Base-by-base conservation (phyloP, 352 stramenopile genomes). In the Thalassiosira oceanica region DNA sequence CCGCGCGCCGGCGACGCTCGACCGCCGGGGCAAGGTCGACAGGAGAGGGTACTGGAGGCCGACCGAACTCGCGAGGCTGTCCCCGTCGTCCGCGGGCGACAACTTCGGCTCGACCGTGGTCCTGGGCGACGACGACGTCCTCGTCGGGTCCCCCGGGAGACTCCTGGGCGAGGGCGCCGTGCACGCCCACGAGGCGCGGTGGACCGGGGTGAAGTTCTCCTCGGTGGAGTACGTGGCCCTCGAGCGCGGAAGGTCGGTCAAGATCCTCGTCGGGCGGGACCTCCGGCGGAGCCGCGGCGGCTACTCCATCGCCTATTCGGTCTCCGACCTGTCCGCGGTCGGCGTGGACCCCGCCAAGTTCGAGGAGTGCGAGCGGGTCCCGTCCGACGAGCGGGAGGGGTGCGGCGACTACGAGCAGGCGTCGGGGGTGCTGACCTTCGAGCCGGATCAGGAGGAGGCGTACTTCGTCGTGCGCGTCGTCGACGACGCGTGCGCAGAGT, bases 401-500 rank as follows among this genome's bases (percentile, higher is more conserved):
- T 94, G 88, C 62, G 88, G 88, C 23, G 87, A 94, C 61, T 94
- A 93, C 45, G 75, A 88, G 45, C 83, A 90, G 52, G 78, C 76
- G 21, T 49, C 85, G 3, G 94, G 94, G 1, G 86, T 95, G 44
- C 45, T 97, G 4, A 96, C 91, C 6, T 97, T 98, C 46, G 83
- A 87, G 11, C 77, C 81, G 0, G 93, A 93, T 0, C 91, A 96
- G 45, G 91, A 79, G 3, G 88, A 89, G 43, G 92, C 92, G 23
- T 85, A 94, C 43, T 90, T 98, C 57, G 87, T 86, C 8, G 83
- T 98, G 21, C 80, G 86, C n/a, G 92, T 98, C 29, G 92, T 98
- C 46, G 93, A 98, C 61, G 94, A 98, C 75, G 80, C 83, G 20
- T 98, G 94, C 74, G 84, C 87, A 35, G 94, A 97, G 64, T 76